phyloP scores from a whole-genome alignment of 495 filamentous ascomycete species.

The Symbiotaphrina buchneri region DNA sequence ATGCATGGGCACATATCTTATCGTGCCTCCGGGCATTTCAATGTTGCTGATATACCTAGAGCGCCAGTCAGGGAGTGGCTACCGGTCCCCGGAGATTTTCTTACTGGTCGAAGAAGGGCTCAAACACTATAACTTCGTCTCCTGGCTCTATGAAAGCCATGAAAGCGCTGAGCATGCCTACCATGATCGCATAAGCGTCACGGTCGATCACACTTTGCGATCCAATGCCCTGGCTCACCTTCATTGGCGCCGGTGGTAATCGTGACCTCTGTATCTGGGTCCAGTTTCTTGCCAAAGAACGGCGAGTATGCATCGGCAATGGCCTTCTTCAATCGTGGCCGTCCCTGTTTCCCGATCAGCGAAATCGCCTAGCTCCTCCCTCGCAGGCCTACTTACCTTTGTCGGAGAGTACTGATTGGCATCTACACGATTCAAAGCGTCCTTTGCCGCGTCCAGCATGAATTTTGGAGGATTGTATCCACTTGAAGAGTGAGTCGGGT shows the following conservation, averaged over 20 bases:
- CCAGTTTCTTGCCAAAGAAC: conserved; percentile 52
- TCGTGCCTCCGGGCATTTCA: conserved; percentile 85
- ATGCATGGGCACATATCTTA: conserved; percentile 82
- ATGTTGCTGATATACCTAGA: conserved; percentile 82
- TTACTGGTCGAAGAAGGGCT: conserved; percentile 96
- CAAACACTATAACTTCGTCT: conserved; percentile 94
- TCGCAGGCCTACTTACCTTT: conserved; percentile 22
- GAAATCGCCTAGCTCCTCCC: not conserved
- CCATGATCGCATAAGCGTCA: not conserved
- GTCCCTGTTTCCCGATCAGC: conserved; percentile 25
- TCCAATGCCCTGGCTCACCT: conserved; percentile 19
- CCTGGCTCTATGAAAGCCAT: conserved; percentile 91
- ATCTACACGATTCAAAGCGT: conserved; percentile 75
- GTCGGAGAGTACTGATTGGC: conserved; percentile 98
- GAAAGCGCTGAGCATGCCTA: conserved; percentile 78
- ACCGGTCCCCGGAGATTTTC: no score
- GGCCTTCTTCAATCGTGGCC: conserved; percentile 75
- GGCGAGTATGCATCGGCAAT: conserved; percentile 77
- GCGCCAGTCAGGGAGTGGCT: not conserved
- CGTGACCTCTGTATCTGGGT: conserved; percentile 79
- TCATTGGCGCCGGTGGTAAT: conserved; percentile 96
- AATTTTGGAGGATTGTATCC: conserved; percentile 93
- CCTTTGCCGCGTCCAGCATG: conserved; percentile 76
- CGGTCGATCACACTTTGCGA: not conserved
- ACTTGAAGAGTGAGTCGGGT: conserved; percentile 16